Percentiles rank a stretch among this genome's conserved stretches.
phyloP scores from a whole-genome alignment of 2,329 filamentous ascomycete species.

The Hysterium pulicare region DNA sequence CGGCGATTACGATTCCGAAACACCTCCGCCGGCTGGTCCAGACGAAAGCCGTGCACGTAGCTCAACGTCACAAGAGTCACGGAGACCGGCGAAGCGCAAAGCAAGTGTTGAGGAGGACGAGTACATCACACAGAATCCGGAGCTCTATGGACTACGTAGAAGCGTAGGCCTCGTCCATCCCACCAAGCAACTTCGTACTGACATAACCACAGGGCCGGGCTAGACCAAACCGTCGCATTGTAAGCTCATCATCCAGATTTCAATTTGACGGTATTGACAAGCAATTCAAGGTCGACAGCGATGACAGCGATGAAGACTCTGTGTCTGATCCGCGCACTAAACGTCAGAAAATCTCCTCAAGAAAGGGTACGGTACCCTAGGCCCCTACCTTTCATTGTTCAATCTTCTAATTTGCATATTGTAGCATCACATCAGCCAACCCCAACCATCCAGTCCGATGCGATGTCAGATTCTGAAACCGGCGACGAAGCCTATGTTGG shows the following conservation, averaged over 20 bases:
- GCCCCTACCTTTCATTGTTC: constrained; percentile 8
- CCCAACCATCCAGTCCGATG: constrained; percentile 53
- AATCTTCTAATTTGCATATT: constrained; percentile 46
- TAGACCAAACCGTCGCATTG: constrained; percentile 59
- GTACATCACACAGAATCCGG: constrained; percentile 85
- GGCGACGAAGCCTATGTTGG: constrained; percentile 69
- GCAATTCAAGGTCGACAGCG: constrained; percentile 53
- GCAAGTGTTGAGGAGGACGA: constrained; percentile 68
- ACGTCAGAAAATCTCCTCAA: constrained; percentile 64
- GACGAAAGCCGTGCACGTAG: constrained; percentile 53
- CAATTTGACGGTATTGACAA: constrained; percentile 17
- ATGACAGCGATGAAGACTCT: constrained; percentile 68
- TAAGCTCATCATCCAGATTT: constrained; percentile 37
- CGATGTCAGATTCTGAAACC: constrained; percentile 63
- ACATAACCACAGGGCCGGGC: constrained; percentile 52
- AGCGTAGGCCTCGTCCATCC: constrained; percentile 62
- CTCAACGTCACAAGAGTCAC: constrained; percentile 70
- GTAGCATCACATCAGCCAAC: constrained; percentile 50
- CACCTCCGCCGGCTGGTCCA: constrained; percentile 41
- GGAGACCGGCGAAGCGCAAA: constrained; percentile 65
- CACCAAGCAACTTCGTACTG: constrained; percentile 22
- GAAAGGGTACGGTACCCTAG: constrained; percentile 53
- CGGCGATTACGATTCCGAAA: constrained; percentile 72
- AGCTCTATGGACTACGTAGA: constrained; percentile 88
- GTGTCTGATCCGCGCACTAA: constrained; percentile 59